Percentiles rank a stretch among this genome's conserved stretches.
Evolutionary conservation across 805 yeast species (phyloP).

Genomic region (Isabelozyma rhagii): DNA sequence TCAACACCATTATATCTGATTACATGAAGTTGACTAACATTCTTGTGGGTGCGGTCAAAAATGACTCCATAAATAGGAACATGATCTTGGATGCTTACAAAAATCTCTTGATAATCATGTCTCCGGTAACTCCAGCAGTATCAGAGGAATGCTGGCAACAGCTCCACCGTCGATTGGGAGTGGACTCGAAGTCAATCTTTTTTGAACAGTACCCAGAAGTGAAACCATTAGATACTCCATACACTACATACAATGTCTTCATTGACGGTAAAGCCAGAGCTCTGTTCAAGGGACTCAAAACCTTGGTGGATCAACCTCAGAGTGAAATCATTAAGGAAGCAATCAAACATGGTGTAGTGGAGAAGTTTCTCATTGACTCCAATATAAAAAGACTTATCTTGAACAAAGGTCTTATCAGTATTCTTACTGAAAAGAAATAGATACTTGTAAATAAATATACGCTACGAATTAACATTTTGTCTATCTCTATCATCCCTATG

Average conservation of each 20-base stretch:
- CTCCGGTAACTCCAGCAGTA: constrained; percentile 80
- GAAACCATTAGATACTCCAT: constrained; percentile 38
- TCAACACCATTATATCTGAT: constrained; percentile 87
- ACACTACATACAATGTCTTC: constrained; percentile 53
- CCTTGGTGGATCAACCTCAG: constrained; percentile 32
- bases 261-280: constrained; percentile 71
- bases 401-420: constrained; percentile 49
- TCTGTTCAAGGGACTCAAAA: constrained; percentile 31
- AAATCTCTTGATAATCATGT: constrained; percentile 56
- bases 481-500: too few relatives aligned
- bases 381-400: constrained; percentile 51
- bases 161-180: constrained; percentile 21
- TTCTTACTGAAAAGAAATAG: constrained; percentile 24
- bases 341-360: constrained; percentile 28
- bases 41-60: constrained; percentile 37
- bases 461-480: constrained; percentile 1
- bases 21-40: constrained; percentile 76
- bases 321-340: constrained; percentile 35
- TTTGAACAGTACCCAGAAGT: constrained; percentile 63
- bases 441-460: constrained; percentile 5
- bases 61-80: constrained; percentile 26
- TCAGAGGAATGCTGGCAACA: constrained; percentile 81
- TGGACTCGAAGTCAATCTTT: constrained; percentile 49
- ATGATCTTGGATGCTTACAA: constrained; percentile 49
- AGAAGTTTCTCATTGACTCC: constrained; percentile 41